phyloP scores from a whole-genome alignment of 192 early-diverging fungal species.

The Physocladia obscura region DNA sequence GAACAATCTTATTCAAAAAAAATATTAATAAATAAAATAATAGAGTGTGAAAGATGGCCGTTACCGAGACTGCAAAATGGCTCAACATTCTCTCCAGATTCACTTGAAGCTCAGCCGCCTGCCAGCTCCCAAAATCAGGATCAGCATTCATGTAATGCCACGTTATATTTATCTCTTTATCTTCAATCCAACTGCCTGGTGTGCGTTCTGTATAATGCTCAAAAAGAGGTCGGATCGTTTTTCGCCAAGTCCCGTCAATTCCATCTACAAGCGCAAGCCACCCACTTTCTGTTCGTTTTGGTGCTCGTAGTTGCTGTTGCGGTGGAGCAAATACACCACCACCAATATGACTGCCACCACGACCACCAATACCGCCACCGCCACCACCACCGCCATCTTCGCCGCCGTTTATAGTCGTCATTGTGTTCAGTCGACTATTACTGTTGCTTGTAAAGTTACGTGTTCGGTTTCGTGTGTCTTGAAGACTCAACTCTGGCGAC shows the following conservation, averaged over 20 bases:
- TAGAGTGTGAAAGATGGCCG: not conserved
- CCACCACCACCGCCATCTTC: not conserved
- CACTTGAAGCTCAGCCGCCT: constrained; percentile 95
- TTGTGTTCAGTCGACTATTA: no score
- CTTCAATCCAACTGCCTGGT: constrained; percentile 96
- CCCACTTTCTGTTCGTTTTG: constrained; percentile 53
- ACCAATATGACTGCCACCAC: not conserved
- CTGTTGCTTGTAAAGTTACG: no score
- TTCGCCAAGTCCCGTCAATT: constrained; percentile 88
- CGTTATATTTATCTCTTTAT: constrained; percentile 97
- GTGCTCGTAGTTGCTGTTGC: constrained; percentile 1
- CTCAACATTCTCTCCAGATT: constrained; percentile 93
- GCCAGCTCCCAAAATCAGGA: constrained; percentile 92
- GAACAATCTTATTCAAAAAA: constrained; percentile 69
- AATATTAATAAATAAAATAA: not conserved
- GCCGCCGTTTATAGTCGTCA: no score
- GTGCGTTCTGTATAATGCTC: constrained; percentile 97
- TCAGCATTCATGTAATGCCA: constrained; percentile 96
- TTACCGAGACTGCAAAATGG: constrained; percentile 87
- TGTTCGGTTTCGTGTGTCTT: constrained; percentile 13
- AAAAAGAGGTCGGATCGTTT: constrained; percentile 93
- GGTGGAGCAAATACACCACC: constrained; percentile 9
- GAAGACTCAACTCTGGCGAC: constrained; percentile 2
- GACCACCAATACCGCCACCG: not conserved
- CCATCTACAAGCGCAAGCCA: constrained; percentile 87